A percentile compares a stretch with the other conserved stretches of the same genome.
phyloP scores from a whole-genome alignment of 2,329 filamentous ascomycete genomes.

The Cladophialophora bantiana region DNA sequence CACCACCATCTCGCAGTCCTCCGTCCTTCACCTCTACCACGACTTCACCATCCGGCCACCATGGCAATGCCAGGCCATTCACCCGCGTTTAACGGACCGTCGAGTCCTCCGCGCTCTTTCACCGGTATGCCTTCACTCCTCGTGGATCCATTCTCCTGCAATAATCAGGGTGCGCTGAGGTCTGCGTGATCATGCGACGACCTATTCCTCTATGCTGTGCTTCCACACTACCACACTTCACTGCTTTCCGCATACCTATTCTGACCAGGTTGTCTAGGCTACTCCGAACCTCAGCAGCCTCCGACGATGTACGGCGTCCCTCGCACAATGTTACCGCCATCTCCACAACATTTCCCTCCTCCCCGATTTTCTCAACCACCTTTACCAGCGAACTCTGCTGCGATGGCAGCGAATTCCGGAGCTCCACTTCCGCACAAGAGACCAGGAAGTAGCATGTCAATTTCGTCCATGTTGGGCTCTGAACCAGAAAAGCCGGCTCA shows the following conservation, averaged over 20 bases:
- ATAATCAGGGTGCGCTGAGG: background rate
- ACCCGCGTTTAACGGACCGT: slow-evolving; percentile 36
- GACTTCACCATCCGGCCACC: slow-evolving; percentile 13
- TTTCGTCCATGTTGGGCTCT: slow-evolving; percentile 73
- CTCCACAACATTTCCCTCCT: slow-evolving; percentile 35
- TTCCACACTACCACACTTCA: slow-evolving; percentile 10
- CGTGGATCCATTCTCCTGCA: background rate
- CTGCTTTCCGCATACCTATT: background rate
- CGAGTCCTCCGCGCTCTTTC: slow-evolving; percentile 37
- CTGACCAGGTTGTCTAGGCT: slow-evolving; percentile 32
- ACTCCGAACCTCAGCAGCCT: slow-evolving; percentile 34
- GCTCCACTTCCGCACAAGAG: slow-evolving; percentile 43
- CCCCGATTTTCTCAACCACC: slow-evolving; percentile 34
- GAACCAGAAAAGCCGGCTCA: slow-evolving; percentile 54
- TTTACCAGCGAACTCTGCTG: slow-evolving; percentile 27
- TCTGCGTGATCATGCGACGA: slow-evolving; percentile 16
- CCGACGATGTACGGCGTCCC: slow-evolving; percentile 37
- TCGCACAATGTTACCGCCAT: slow-evolving; percentile 37
- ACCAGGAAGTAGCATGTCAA: slow-evolving; percentile 72
- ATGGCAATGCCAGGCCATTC: slow-evolving; percentile 41
- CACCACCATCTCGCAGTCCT: slow-evolving; percentile 16
- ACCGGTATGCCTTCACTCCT: slow-evolving; percentile 32
- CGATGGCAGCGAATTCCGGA: slow-evolving; percentile 23
- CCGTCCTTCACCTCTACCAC: slow-evolving; percentile 11
- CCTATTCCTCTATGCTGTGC: slow-evolving; percentile 15